Conservation (phyloP, 805 yeast genomes). For the Sungouiozyma ichnusensis region DNA sequence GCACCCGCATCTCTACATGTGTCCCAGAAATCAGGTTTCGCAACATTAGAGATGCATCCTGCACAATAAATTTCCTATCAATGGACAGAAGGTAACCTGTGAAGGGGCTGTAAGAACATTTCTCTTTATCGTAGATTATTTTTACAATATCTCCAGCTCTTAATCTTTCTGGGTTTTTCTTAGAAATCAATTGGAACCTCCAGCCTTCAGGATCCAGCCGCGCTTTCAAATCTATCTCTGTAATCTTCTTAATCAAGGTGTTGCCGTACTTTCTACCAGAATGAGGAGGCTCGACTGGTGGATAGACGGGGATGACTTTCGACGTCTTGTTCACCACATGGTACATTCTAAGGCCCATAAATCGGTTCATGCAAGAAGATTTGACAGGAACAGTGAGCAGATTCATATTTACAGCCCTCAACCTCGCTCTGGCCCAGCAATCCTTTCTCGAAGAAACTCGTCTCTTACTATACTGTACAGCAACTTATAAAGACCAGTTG, state of each 20-base stretch:
- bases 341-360: slow-evolving; percentile 4
- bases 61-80: slow-evolving; percentile 49
- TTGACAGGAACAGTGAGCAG: background rate
- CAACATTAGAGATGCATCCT: slow-evolving; percentile 62
- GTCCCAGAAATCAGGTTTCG: slow-evolving; percentile 73
- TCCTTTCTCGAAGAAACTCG: too few relatives aligned
- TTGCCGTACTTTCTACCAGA: slow-evolving; percentile 1
- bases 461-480: too few relatives aligned
- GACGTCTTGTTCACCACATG: slow-evolving; percentile 13
- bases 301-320: slow-evolving; percentile 25
- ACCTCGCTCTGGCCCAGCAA: background rate
- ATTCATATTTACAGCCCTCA: background rate
- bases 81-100: slow-evolving; percentile 73
- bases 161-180: slow-evolving; percentile 38
- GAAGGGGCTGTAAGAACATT: slow-evolving; percentile 49
- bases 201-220: slow-evolving; percentile 64
- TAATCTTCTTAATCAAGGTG: slow-evolving; percentile 6
- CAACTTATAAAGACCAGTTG: too few relatives aligned
- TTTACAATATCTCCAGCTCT: slow-evolving; percentile 77
- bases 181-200: slow-evolving; percentile 47
- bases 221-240: slow-evolving; percentile 36
- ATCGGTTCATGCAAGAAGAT: background rate
- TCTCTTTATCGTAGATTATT: slow-evolving; percentile 52
- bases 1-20: slow-evolving; percentile 80
- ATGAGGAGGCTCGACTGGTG: slow-evolving; percentile 14